Conservation (phyloP, 441 rosid species). For the Croton laevigatus region DNA sequence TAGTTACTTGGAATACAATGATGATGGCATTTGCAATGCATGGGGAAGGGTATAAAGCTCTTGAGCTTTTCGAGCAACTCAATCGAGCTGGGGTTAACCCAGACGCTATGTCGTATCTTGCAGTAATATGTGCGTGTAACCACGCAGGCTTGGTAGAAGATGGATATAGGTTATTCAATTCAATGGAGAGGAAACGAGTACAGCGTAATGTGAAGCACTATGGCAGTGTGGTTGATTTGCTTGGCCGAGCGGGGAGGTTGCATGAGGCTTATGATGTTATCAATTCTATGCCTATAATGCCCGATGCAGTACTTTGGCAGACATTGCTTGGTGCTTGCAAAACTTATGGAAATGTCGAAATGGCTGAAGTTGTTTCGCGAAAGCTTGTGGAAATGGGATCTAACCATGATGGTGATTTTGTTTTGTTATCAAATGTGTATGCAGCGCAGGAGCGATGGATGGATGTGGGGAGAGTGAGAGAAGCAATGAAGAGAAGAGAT, state of each 20-base stretch:
- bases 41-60: constrained; percentile 62
- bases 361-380: constrained; percentile 69
- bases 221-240: constrained; percentile 80
- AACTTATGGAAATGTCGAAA: constrained; percentile 56
- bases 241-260: constrained; percentile 74
- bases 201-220: constrained; percentile 67
- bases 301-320: constrained; percentile 80
- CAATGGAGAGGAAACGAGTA: constrained; percentile 45
- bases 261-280: constrained; percentile 62
- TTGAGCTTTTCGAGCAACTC: constrained; percentile 60
- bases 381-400: constrained; percentile 75
- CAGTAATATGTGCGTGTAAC: constrained; percentile 67
- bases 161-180: constrained; percentile 54
- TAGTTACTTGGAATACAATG: constrained; percentile 90
- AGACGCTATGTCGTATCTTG: constrained; percentile 62
- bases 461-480: constrained; percentile 74
- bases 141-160: constrained; percentile 82
- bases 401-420: constrained; percentile 67
- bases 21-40: constrained; percentile 80
- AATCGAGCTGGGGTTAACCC: constrained; percentile 38
- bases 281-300: constrained; percentile 55
- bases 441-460: constrained; percentile 78
- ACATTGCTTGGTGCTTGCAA: constrained; percentile 78
- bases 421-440: constrained; percentile 69
- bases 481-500: constrained; percentile 61